Conservation (phyloP, 352 stramenopile species). For the Halophytophthora batemanensis region DNA sequence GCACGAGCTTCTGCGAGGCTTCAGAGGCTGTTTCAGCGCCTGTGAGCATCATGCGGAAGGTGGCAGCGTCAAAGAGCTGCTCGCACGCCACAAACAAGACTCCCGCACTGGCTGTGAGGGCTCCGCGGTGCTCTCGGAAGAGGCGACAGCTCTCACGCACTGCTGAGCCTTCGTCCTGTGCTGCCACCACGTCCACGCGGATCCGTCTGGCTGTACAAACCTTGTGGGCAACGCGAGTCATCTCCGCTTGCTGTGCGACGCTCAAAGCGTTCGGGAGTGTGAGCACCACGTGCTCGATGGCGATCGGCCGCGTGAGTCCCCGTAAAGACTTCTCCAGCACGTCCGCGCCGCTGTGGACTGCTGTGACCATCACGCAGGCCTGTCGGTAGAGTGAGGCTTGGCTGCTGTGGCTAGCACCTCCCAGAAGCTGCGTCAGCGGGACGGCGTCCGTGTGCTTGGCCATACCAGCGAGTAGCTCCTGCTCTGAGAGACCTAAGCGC, state of each 20-base stretch:
- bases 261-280: constrained; percentile 1
- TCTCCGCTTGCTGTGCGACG: not conserved
- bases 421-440: constrained; percentile 10
- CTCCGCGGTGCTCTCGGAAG: not conserved
- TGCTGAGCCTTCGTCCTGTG: not conserved
- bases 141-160: constrained; percentile 2
- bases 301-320: constrained; percentile 10
- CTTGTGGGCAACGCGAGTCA: constrained; percentile 1
- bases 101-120: not conserved
- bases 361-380: constrained; percentile 15
- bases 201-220: constrained; percentile 6
- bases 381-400: constrained; percentile 3
- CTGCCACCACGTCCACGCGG: constrained; percentile 9
- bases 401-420: not conserved
- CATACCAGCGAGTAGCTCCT: constrained; percentile 22
- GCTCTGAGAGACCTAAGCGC: constrained; percentile 19
- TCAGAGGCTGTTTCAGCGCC: not conserved
- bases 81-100: constrained; percentile 13
- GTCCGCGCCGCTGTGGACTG: constrained; percentile 1
- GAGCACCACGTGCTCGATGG: constrained; percentile 20
- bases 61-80: constrained; percentile 22
- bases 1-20: not conserved
- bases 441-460: constrained; percentile 13
- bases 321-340: constrained; percentile 13
- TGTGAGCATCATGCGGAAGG: constrained; percentile 23